Evolutionary conservation across 805 yeast genomes (phyloP).

Genomic region (Candida orba): DNA sequence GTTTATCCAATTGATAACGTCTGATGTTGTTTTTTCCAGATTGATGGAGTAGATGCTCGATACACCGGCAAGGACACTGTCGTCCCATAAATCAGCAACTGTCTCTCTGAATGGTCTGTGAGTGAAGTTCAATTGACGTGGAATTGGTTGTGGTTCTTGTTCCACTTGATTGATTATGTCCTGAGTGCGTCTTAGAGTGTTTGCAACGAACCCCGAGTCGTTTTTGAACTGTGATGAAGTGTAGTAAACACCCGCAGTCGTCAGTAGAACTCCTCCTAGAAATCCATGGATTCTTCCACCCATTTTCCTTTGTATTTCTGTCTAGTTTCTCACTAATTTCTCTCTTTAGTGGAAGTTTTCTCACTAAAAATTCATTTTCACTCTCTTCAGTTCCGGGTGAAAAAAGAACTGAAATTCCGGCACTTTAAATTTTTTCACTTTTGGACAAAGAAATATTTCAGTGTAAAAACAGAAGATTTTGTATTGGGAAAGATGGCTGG

Average conservation of each 20-base stretch:
- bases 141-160: constrained; percentile 34
- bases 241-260: constrained; percentile 55
- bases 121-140: constrained; percentile 35
- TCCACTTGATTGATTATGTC: constrained; percentile 47
- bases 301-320: constrained; percentile 17
- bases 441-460: too few relatives aligned
- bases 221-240: constrained; percentile 49
- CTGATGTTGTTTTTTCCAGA: constrained; percentile 31
- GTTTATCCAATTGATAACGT: constrained; percentile 4
- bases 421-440: too few relatives aligned
- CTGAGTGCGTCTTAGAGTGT: constrained; percentile 40
- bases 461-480: too few relatives aligned
- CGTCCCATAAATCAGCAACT: constrained; percentile 73
- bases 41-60: constrained; percentile 54
- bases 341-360: too few relatives aligned
- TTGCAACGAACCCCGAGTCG: constrained; percentile 39
- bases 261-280: constrained; percentile 50
- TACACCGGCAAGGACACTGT: constrained; percentile 56
- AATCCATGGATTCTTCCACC: constrained; percentile 50
- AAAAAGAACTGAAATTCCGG: too few relatives aligned
- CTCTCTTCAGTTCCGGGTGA: too few relatives aligned
- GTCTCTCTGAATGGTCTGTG: constrained; percentile 53
- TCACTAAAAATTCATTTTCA: too few relatives aligned
- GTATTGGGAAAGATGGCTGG: constrained; percentile 21
- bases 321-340: too few relatives aligned